A percentile compares a stretch with the other conserved stretches of the same genome.
phyloP scores from a whole-genome alignment of 2,329 filamentous ascomycete species.

The Exophiala aquamarina region DNA sequence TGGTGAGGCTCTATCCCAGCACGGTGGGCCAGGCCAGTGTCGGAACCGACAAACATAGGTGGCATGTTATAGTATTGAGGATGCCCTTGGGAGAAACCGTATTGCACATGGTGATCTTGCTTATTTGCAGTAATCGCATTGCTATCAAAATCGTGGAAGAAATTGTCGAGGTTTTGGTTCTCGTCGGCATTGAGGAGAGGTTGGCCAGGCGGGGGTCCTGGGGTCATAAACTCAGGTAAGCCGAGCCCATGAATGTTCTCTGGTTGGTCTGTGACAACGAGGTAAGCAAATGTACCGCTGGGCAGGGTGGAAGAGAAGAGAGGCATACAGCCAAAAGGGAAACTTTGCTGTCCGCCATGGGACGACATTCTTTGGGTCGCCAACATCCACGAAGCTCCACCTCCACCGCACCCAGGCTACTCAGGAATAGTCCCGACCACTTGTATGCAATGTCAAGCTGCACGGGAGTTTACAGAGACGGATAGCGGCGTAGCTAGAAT shows the following conservation, averaged over 20 bases:
- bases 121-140: constrained; percentile 19
- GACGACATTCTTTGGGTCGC: constrained; percentile 29
- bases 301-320: background rate
- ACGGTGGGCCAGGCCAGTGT: constrained; percentile 19
- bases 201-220: constrained; percentile 25
- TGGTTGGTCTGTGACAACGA: constrained; percentile 20
- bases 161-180: constrained; percentile 26
- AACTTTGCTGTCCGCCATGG: constrained; percentile 28
- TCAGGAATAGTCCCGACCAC: constrained; percentile 10
- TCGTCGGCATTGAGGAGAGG: constrained; percentile 28
- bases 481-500: constrained; percentile 9
- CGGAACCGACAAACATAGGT: constrained; percentile 26
- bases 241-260: constrained; percentile 27
- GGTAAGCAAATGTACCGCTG: constrained; percentile 13
- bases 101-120: constrained; percentile 15
- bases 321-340: constrained; percentile 30
- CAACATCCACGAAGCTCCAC: constrained; percentile 23
- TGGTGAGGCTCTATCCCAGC: constrained; percentile 19
- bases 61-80: constrained; percentile 26
- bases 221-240: constrained; percentile 26
- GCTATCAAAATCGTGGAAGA: constrained; percentile 27
- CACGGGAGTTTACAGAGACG: no score
- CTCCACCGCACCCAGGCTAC: constrained; percentile 19
- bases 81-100: constrained; percentile 14
- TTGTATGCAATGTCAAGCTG: no score